phyloP scores from a whole-genome alignment of 2,329 filamentous ascomycete genomes.

The Colletotrichum sp. region DNA sequence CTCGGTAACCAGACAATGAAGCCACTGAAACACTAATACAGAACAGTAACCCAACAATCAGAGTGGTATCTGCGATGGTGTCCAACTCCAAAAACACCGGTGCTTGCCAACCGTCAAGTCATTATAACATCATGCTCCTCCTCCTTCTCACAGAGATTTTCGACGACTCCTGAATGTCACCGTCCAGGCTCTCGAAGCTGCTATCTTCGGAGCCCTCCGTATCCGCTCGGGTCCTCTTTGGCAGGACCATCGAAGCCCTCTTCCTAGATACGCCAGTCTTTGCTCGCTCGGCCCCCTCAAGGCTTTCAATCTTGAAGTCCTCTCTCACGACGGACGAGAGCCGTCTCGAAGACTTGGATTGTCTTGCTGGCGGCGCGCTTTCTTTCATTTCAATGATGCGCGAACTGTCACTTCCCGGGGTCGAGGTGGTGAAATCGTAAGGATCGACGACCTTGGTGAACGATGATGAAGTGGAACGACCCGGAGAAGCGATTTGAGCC shows the following conservation, averaged over 20 bases:
- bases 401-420: conserved; percentile 36
- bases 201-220: conserved; percentile 33
- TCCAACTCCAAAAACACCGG: conserved; percentile 21
- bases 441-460: conserved; percentile 41
- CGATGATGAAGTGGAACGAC: not conserved
- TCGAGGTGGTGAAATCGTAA: conserved; percentile 59
- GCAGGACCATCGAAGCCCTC: conserved; percentile 45
- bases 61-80: conserved; percentile 13
- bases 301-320: conserved; percentile 33
- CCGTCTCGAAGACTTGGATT: conserved; percentile 39
- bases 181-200: conserved; percentile 25
- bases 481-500: not conserved
- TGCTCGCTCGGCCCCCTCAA: conserved; percentile 29
- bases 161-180: conserved; percentile 3
- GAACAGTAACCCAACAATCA: conserved; percentile 6
- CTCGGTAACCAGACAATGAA: conserved; percentile 9
- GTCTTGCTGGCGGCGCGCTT: conserved; percentile 30
- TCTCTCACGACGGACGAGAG: conserved; percentile 42
- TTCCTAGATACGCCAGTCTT: conserved; percentile 35
- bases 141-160: conserved; percentile 50
- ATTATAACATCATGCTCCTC: conserved; percentile 66
- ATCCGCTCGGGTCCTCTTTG: conserved; percentile 35
- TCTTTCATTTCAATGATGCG: conserved; percentile 28
- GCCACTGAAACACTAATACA: not conserved
- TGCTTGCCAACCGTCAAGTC: conserved; percentile 7